Evolutionary conservation across 352 stramenopile species (phyloP).

Genomic region (Globisporangium cederbergense): DNA sequence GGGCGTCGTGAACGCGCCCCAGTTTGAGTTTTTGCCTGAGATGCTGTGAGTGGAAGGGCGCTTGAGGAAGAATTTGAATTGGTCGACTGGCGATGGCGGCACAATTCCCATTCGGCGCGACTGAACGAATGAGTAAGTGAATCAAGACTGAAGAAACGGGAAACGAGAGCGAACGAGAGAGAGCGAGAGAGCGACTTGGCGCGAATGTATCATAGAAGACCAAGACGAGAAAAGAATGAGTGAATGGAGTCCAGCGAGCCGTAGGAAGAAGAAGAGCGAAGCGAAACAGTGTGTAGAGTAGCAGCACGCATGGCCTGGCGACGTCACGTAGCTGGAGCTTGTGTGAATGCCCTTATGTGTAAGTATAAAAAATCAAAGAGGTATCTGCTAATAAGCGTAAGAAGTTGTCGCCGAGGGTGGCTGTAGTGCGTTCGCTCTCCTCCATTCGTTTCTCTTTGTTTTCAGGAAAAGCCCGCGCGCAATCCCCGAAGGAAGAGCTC

Average conservation of each 20-base stretch:
- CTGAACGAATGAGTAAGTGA: neutral
- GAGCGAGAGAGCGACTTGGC: neutral
- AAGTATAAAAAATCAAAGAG: neutral
- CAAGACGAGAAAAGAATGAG: neutral
- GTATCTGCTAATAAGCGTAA: neutral
- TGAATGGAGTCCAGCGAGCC: neutral
- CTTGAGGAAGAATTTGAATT: neutral
- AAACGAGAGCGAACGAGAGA: neutral
- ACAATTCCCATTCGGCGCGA: neutral
- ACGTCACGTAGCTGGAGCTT: neutral
- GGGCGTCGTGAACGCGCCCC: slow-evolving; percentile 72
- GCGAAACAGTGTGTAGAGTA: slow-evolving; percentile 3
- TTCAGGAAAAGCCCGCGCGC: too few species aligned
- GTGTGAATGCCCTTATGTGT: neutral
- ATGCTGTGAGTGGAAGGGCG: slow-evolving; percentile 9
- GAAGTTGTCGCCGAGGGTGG: too few species aligned
- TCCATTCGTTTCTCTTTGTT: too few species aligned
- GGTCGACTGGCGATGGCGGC: neutral
- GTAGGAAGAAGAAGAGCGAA: neutral
- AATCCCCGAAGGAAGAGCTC: too few species aligned
- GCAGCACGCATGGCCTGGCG: neutral
- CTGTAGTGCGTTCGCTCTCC: too few species aligned
- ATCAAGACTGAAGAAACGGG: neutral
- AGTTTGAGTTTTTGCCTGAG: slow-evolving; percentile 46
- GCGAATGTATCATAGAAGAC: slow-evolving; percentile 8